Base-by-base conservation (phyloP, 306 rosid species). In the Dryas alaskensis region DNA sequence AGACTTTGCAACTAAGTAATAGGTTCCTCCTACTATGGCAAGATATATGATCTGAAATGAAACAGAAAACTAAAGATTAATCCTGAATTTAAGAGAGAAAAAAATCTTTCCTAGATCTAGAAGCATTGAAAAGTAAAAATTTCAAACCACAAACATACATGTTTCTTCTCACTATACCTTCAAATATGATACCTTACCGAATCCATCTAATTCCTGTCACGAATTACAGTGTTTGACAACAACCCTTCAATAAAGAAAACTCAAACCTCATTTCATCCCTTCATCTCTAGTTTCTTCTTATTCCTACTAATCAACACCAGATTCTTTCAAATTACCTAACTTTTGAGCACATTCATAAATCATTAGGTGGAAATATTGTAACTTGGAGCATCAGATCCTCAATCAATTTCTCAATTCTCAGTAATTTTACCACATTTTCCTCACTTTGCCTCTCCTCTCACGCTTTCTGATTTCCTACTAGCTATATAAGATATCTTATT, bases 41-140 rank as follows among this genome's bases (percentile, higher is more conserved):
- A 94, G 73, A 82, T 94, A 94, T 57, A 92, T 43, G 48, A 87
- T 60, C 97, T 93, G 84, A 84, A 80, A 65, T 4, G 53, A 79
- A 70, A 37, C 70, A 78, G 39, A 47, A 70, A 7, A 12, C 55
- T 17, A 13, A 81, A 11, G 3, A 70, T 49, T 69, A 78, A 17
- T 46, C 25, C 54, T 9, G 6, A 74, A 83, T 6, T 42, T 62
- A 11, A 52, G 60, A 46, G 31, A 43, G 45, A 40, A 7, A 49
- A 31, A 10, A 10, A 25, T 27, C 50, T 27, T 77, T 58, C 47
- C 62, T 8, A 47, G 7, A 27, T 31, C 37, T 31, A 31, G 37
- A 31, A 31, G 37, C 37, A 27, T 31, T 31, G 2, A 31, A 31
- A 31, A 31, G 37, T 31, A 57, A 57, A 57, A 57, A 1, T 7